Percentiles rank a stretch among this genome's conserved stretches.
These are phyloP conservation scores for Rhododendron ovatum DNA, from an alignment of 148 eudicot genomes.

Conservation along the genomic window DNA sequence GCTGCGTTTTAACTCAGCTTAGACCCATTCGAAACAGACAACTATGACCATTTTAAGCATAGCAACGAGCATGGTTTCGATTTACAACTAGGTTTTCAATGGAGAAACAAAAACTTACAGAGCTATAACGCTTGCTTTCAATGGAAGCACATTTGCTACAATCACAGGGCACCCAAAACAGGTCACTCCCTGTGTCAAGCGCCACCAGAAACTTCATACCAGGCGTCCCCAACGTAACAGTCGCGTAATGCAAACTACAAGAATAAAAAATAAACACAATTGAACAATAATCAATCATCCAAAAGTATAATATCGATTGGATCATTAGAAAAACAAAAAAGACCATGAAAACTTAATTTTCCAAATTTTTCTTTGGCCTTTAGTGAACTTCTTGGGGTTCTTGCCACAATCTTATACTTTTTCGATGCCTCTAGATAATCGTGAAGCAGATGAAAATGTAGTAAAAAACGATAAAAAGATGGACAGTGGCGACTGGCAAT, in stretches of 20 bases:
- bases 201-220: conserved; percentile 89
- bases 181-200: conserved; percentile 93
- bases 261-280: not conserved
- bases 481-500: no score
- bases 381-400: no score
- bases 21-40: no score
- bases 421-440: no score
- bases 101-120: conserved; percentile 43
- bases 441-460: no score
- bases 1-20: not conserved
- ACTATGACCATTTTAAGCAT: not conserved
- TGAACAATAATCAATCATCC: not conserved
- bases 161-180: conserved; percentile 95
- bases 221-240: conserved; percentile 88
- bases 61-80: not conserved
- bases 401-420: no score
- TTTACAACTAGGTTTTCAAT: not conserved
- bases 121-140: conserved; percentile 45
- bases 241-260: conserved; percentile 79
- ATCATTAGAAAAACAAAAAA: no score
- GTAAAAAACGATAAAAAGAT: no score
- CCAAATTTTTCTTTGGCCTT: no score
- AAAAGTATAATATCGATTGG: no score
- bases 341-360: no score
- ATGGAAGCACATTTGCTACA: conserved; percentile 70